Evolutionary conservation across 495 filamentous ascomycete genomes (phyloP).

Genomic region (Hamigera avellanea): DNA sequence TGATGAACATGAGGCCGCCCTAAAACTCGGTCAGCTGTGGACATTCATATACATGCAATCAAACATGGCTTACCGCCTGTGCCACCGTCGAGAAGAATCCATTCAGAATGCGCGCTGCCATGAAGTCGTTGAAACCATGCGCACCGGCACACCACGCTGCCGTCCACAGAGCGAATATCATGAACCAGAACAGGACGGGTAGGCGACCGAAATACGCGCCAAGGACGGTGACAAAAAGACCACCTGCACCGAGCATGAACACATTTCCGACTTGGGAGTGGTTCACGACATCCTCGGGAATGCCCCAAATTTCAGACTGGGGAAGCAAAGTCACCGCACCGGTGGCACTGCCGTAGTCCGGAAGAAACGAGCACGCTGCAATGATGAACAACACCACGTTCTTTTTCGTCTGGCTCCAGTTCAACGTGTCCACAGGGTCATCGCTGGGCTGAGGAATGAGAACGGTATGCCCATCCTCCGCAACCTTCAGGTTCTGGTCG

Average conservation of each 20-base stretch:
- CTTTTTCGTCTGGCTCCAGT: slow-evolving; percentile 44
- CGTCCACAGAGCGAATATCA: slow-evolving; percentile 34
- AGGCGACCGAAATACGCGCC: slow-evolving; percentile 47
- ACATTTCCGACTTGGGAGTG: slow-evolving; percentile 45
- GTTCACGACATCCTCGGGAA: slow-evolving; percentile 38
- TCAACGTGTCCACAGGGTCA: slow-evolving; percentile 47
- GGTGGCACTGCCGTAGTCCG: slow-evolving; percentile 44
- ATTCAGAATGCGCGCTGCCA: slow-evolving; percentile 48
- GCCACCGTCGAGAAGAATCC: slow-evolving; percentile 52
- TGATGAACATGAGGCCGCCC: slow-evolving; percentile 51
- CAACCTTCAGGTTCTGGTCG: slow-evolving; percentile 14
- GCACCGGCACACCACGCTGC: slow-evolving; percentile 43
- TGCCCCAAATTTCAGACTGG: slow-evolving; percentile 35
- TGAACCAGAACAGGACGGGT: slow-evolving; percentile 49
- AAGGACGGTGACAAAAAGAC: slow-evolving; percentile 42
- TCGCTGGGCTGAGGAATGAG: slow-evolving; percentile 49
- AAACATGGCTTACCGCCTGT: slow-evolving; percentile 21
- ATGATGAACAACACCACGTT: slow-evolving; percentile 42
- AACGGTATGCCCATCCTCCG: slow-evolving; percentile 24
- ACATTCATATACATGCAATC: slow-evolving; percentile 8
- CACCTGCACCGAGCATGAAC: slow-evolving; percentile 45
- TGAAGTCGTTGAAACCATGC: slow-evolving; percentile 40
- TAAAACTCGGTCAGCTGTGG: slow-evolving; percentile 2
- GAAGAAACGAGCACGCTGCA: slow-evolving; percentile 39
- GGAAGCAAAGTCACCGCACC: slow-evolving; percentile 43